Evolutionary conservation across 768 basidiomycete genomes (phyloP), one percentile per base, ranked within the genome.

Genomic region (Boletellus ananas): DNA sequence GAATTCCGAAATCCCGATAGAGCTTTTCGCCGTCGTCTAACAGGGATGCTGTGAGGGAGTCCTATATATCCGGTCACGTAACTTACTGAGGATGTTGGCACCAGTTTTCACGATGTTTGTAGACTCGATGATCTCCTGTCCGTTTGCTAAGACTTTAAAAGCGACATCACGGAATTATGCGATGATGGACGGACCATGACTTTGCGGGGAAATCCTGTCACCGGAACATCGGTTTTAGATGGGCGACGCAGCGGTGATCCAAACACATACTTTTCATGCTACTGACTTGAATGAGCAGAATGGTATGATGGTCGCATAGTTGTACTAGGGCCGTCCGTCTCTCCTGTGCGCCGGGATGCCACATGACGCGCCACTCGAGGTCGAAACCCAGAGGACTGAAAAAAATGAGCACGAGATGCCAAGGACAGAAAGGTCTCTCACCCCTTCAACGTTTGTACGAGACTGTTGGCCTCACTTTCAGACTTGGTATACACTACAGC

Each of bases 11-110:
- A 54, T 79, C 78, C 16, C 68, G 64, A 48, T 67, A 73, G 17
- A 79, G 70, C 52, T 80, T 79, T 54, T 68, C 58, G 4, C 77
- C 78, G 25, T 79, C 78, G 27, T 74, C 78, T 79, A 17, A 34
- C 6, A 16, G 21, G 11, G 11, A n/a, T 6, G 1, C 1, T 1
- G 33, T 54, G 41, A 23, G 3, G 25, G 12, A 13, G 4, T 1
- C 49, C 11, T 40, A 21, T 0, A 14, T 11, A n/a, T 0, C 17
- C 14, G 10, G 8, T 3, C 13, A 31, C 17, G 31, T 58, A 23
- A 67, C 74, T 47, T 44, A 78, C 78, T 72, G 25, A 69, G 62
- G 45, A 79, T 79, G 48, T 79, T 78, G 7, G 70, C 76, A 16
- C 79, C 79, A 4, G 71, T 62, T 55, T 80, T 80, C 34, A 70